phyloP scores from a whole-genome alignment of 2,329 filamentous ascomycete genomes.

The Monosporascus sp. region DNA sequence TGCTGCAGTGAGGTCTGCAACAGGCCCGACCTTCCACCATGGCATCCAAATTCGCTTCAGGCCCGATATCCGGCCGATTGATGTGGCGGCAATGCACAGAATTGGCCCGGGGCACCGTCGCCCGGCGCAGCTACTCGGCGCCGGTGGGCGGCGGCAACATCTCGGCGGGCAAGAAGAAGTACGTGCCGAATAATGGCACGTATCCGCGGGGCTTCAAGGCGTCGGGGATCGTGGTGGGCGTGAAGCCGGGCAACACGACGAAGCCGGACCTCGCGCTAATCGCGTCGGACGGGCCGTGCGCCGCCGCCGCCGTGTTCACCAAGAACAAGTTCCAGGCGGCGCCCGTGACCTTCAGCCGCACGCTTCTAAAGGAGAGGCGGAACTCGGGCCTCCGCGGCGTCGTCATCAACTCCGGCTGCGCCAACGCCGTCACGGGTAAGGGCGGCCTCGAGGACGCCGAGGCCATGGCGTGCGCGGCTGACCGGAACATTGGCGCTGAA shows the following conservation, averaged over 20 bases:
- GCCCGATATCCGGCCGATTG: background rate
- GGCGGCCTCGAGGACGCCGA: conserved; percentile 84
- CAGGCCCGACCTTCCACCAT: background rate
- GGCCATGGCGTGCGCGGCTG: conserved; percentile 75
- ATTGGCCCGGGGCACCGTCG: conserved; percentile 7
- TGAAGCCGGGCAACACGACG: conserved; percentile 87
- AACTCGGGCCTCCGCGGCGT: conserved; percentile 73
- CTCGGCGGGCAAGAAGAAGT: conserved; percentile 80
- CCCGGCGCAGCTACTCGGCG: conserved; percentile 46
- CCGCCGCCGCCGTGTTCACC: conserved; percentile 89
- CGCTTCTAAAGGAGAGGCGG: conserved; percentile 60
- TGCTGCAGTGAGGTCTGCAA: background rate
- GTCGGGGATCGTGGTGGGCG: conserved; percentile 83
- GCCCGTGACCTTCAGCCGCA: conserved; percentile 79
- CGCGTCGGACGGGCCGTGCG: conserved; percentile 78
- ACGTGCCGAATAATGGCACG: conserved; percentile 76
- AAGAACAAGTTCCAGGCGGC: conserved; percentile 98
- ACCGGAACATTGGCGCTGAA: conserved; percentile 50
- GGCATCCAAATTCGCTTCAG: background rate
- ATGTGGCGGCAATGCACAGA: background rate
- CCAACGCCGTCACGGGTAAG: conserved; percentile 92
- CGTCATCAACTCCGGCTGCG: conserved; percentile 91
- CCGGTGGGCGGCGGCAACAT: conserved; percentile 53
- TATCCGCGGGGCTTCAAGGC: conserved; percentile 89
- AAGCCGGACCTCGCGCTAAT: conserved; percentile 89